Conservation (phyloP, 345 rosid species). For the Rhizophora apiculata region DNA sequence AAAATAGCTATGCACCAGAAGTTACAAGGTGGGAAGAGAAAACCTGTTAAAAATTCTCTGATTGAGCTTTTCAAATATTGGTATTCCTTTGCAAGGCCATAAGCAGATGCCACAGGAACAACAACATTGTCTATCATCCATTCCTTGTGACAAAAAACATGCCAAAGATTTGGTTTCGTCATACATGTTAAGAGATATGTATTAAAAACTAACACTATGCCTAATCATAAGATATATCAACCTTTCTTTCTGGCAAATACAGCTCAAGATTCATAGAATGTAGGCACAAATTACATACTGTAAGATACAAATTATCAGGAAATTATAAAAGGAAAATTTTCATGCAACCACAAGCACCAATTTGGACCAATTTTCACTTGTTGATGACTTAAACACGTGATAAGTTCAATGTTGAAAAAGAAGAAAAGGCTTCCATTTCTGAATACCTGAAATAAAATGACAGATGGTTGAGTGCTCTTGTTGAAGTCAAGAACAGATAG, state of each 20-base stretch:
- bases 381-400: neutral
- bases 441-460: constrained; percentile 66
- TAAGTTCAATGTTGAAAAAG: neutral
- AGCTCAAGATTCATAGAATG: neutral
- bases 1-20: neutral
- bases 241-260: neutral
- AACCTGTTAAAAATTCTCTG: constrained; percentile 71
- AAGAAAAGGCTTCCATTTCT: neutral
- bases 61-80: constrained; percentile 79
- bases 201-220: neutral
- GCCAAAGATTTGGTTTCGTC: constrained; percentile 11
- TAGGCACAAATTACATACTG: too few species aligned
- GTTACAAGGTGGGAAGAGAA: constrained; percentile 7
- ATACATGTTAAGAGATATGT: neutral
- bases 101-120: constrained; percentile 69
- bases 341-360: neutral
- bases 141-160: constrained; percentile 39
- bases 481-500: constrained; percentile 79
- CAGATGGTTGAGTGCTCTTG: constrained; percentile 50
- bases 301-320: too few species aligned
- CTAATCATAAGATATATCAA: neutral
- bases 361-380: neutral
- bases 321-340: too few species aligned
- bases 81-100: constrained; percentile 71
- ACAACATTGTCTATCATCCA: constrained; percentile 85